phyloP scores from a whole-genome alignment of 2,329 filamentous ascomycete species.

The Cercospora beticola region DNA sequence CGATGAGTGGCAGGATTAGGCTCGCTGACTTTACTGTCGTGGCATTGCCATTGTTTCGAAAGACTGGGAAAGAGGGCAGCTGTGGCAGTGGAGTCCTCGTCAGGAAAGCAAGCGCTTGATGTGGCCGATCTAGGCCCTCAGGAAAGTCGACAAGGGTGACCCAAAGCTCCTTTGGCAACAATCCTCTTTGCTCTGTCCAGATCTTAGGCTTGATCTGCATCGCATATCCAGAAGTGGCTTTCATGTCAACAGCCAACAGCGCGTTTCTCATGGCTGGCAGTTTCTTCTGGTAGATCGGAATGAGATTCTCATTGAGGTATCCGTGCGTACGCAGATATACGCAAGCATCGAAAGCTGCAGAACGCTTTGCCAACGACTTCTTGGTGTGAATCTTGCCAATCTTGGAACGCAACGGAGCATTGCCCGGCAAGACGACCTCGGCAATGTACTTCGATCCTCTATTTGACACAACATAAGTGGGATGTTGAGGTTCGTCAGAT shows the following conservation, averaged over 20 bases:
- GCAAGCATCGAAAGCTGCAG: constrained; percentile 84
- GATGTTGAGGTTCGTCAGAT: constrained; percentile 49
- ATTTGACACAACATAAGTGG: constrained; percentile 61
- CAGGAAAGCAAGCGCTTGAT: constrained; percentile 67
- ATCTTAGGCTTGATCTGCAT: constrained; percentile 77
- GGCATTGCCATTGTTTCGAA: constrained; percentile 62
- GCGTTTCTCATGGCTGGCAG: constrained; percentile 86
- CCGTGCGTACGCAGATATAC: constrained; percentile 64
- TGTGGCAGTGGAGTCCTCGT: constrained; percentile 65
- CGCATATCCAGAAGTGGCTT: constrained; percentile 69
- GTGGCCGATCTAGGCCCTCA: constrained; percentile 56
- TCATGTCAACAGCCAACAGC: constrained; percentile 74
- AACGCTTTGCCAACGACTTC: constrained; percentile 80
- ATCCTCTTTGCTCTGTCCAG: constrained; percentile 59
- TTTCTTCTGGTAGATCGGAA: constrained; percentile 69
- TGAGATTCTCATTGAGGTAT: constrained; percentile 70
- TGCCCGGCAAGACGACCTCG: constrained; percentile 75
- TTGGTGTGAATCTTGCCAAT: constrained; percentile 63
- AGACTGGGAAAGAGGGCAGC: constrained; percentile 69
- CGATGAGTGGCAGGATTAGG: constrained; percentile 46
- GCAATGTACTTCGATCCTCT: constrained; percentile 65
- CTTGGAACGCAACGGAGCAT: constrained; percentile 67
- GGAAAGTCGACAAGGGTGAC: constrained; percentile 63
- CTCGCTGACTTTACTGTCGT: constrained; percentile 57
- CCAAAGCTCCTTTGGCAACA: constrained; percentile 56